These are phyloP conservation scores for Marasmius tenuissimus DNA, from an alignment of 1,284 basidiomycete species.

Conservation along the genomic window DNA sequence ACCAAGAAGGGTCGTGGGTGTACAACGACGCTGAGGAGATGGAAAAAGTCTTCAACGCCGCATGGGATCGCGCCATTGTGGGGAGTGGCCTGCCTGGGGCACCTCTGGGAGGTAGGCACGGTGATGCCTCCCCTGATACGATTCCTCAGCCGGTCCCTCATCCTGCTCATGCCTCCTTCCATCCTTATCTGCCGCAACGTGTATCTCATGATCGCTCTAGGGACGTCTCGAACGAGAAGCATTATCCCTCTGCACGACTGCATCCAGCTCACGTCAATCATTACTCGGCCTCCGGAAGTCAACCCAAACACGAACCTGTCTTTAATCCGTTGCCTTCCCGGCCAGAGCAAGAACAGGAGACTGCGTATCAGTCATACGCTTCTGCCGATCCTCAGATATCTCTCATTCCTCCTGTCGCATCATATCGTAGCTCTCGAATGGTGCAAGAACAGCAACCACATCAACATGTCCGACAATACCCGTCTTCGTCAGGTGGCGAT, in stretches of 20 bases:
- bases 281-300: not conserved
- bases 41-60: conserved; percentile 79
- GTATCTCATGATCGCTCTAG: not conserved
- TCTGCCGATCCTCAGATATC: not conserved
- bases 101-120: conserved; percentile 33
- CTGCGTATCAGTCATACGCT: not conserved
- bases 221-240: not conserved
- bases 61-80: conserved; percentile 56
- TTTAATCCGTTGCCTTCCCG: not conserved
- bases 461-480: not conserved
- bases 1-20: conserved; percentile 89
- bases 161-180: not conserved
- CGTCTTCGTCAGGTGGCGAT: not conserved
- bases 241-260: not conserved
- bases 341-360: not conserved
- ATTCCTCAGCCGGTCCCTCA: not conserved
- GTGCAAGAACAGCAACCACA: not conserved
- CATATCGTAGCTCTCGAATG: not conserved
- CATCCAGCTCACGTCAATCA: not conserved
- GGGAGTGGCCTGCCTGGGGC: conserved; percentile 78
- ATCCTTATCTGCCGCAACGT: not conserved
- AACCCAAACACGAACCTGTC: not conserved
- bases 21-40: conserved; percentile 92
- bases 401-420: not conserved
- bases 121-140: conserved; percentile 12